Evolutionary conservation across 495 filamentous ascomycete genomes (phyloP), one percentile per base, ranked within the genome.

Genomic region (Xylaria acuta): DNA sequence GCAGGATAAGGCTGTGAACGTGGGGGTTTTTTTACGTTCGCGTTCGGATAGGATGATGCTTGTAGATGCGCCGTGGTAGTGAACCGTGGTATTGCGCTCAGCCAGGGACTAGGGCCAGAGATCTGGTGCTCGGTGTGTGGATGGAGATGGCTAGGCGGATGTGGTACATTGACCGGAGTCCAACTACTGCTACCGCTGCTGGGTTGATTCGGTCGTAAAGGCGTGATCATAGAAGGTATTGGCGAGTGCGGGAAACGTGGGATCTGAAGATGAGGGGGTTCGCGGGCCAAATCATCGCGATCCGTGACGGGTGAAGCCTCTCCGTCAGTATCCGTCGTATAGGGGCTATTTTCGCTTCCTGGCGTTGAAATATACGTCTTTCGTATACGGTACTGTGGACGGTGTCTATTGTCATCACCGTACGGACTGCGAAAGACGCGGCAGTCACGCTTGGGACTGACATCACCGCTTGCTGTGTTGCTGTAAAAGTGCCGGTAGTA

Each of bases 11-110:
- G 69, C 18, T 71, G 69, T 12, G 22, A 53, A 56, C 69, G 69
- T n/a, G 59, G 18, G 5, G 22, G 27, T 9, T 62, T 64, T 56
- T 63, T 36, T 38, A 18, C 18, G 25, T 64, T 71, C 0, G 16
- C 14, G 25, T 32, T 54, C 34, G 12, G 72, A 43, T 49, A 73
- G 25, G 67, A 12, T n/a, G 66, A 49, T 0, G 60, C 47, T 12
- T 66, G 69, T 18, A 75, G 25, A 70, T 79, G 75, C 16, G 72
- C 67, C 12, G 73, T 60, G 5, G 75, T 76, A 40, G 77, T 76
- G 58, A 79, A 82, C 47, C 84, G 78, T 27, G 84, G 84, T 60
- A 86, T 76, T 32, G 82, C 83, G 62, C 80, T 84, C 2, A 86
- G 76, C 75, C 81, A 80, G 40, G 84, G 83, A 71, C 80, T 85